Conservation (phyloP, 2,329 filamentous ascomycete species). For the Fusarium sp. region DNA sequence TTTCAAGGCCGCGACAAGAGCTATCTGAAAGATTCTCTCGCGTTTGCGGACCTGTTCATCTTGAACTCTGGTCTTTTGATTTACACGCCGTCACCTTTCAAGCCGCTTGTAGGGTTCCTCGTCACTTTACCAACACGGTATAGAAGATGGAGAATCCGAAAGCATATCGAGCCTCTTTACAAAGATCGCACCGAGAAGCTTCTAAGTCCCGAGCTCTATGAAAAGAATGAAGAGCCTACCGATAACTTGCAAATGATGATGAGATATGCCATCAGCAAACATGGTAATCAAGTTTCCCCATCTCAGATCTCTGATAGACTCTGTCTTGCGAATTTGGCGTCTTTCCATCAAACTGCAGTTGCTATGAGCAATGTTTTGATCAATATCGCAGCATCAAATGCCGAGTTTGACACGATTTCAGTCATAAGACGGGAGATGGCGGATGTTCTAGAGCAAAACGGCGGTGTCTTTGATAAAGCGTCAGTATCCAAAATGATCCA, state of each 20-base stretch:
- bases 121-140: conserved; percentile 35
- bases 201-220: background rate
- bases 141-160: conserved; percentile 30
- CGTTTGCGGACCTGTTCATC: conserved; percentile 51
- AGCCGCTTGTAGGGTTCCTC: conserved; percentile 50
- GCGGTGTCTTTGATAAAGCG: conserved; percentile 54
- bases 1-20: conserved; percentile 49
- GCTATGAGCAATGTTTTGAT: conserved; percentile 57
- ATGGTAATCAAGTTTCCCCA: conserved; percentile 46
- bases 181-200: background rate
- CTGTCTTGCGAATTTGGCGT: conserved; percentile 51
- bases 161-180: conserved; percentile 25
- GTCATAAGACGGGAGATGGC: conserved; percentile 54
- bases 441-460: conserved; percentile 44
- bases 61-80: conserved; percentile 51
- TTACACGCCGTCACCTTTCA: conserved; percentile 49
- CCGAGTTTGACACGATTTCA: conserved; percentile 54
- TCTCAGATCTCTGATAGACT: conserved; percentile 41
- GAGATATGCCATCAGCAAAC: conserved; percentile 28
- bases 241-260: conserved; percentile 41
- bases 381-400: conserved; percentile 53
- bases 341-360: conserved; percentile 57
- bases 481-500: conserved; percentile 53
- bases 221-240: conserved; percentile 14
- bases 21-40: conserved; percentile 50